Base-by-base conservation (phyloP, 805 yeast species). In the Kodamaea neixiangensis region DNA sequence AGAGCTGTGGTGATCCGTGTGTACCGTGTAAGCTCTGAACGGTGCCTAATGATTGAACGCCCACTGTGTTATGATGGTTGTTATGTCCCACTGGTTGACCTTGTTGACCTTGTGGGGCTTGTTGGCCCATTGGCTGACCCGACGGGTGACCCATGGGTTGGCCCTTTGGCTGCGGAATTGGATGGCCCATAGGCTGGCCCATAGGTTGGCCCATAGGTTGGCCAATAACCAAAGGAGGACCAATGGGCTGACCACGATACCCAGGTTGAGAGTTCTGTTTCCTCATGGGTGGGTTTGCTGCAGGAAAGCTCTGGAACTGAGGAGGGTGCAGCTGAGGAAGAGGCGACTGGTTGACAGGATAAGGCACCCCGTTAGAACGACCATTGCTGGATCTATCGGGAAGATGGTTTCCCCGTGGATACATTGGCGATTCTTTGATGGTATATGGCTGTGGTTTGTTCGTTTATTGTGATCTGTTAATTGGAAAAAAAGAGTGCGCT, bases 391-490 rank as follows among this genome's bases (percentile, higher is more conserved):
- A 17, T 20, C 41, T 37, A 15, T 37, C 41, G 13, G 41, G 41
- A 3, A 17, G n/a, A 15, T 37, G 4, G 41, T 37, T 37, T 15
- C 21, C 41, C 41, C 21, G 4, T 11, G 41, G 41, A 37, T 37
- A 37, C 41, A 37, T 34, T 34, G 41, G 15, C 19, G 41, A 37
- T 15, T 15, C 19, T 3, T 11, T 37, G 17, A 9, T 37, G 21
- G 13, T 17, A 14, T 17, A 37, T 11, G 41, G 17, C n/a, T 37
- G 17, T 14, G 41, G 17, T 34, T 35, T 13, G 19, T 17, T 37
- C 41, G 41, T 37, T 37, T 15, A 37, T 15, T 15, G 41, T 37
- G 41, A 37, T 37, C 41, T 37, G 41, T 37, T 37, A 37, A 37
- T 37, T 37, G 41, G 19, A 37, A 37, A 37, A 19, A 15, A 37